Conservation (phyloP, 768 basidiomycete genomes). For the Pisolithus tinctorius region DNA sequence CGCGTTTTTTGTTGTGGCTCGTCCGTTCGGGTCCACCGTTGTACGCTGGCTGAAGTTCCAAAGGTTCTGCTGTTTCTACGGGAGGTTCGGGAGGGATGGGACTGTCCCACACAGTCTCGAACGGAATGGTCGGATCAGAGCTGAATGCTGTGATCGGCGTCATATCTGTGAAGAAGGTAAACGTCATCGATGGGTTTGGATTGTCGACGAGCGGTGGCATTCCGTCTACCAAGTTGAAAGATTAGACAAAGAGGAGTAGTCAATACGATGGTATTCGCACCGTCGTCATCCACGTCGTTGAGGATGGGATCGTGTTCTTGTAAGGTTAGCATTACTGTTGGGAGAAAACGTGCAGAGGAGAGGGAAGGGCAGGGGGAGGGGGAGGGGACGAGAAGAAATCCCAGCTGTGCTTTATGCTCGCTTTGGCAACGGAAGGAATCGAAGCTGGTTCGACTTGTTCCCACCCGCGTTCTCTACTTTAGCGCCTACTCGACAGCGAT, state of each 20-base stretch:
- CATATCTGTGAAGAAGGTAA: constrained; percentile 60
- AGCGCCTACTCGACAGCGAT: constrained; percentile 5
- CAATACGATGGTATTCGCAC: constrained; percentile 13
- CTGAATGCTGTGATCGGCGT: constrained; percentile 44
- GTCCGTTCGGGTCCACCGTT: constrained; percentile 29
- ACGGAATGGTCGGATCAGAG: constrained; percentile 26
- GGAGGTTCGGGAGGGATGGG: constrained; percentile 12
- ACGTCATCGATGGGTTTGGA: constrained; percentile 45
- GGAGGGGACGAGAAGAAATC: constrained; percentile 10
- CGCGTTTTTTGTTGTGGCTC: constrained; percentile 57
- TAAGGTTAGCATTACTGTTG: constrained; percentile 20
- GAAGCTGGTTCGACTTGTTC: constrained; percentile 20
- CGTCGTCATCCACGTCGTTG: constrained; percentile 31
- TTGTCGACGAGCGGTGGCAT: constrained; percentile 51
- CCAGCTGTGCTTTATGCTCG: constrained; percentile 28
- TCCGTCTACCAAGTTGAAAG: constrained; percentile 27
- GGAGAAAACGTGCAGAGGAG: neutral
- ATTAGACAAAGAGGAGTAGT: constrained; percentile 5
- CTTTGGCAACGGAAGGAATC: constrained; percentile 29
- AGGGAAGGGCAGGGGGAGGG: constrained; percentile 17
- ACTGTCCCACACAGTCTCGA: constrained; percentile 29
- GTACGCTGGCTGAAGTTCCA: constrained; percentile 14
- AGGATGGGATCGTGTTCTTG: constrained; percentile 20
- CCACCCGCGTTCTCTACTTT: constrained; percentile 15
- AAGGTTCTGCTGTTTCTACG: constrained; percentile 10